Evolutionary conservation across 129 eudicot genomes (phyloP), one percentile per base, ranked within the genome.

Genomic region (Flaveria ramosissima): DNA sequence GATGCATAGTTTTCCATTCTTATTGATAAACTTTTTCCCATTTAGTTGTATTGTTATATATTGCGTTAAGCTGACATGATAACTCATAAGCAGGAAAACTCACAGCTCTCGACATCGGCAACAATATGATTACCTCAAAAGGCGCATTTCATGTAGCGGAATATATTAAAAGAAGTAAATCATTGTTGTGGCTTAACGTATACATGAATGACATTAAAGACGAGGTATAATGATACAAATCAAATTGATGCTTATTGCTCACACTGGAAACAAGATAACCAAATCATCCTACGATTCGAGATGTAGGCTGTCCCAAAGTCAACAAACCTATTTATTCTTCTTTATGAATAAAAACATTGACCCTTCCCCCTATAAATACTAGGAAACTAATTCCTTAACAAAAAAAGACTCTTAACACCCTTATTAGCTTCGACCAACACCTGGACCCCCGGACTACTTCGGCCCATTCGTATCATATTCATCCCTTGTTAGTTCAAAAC

Each of bases 151-250:
- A 90, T 84, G 86, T 93, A 77, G 98, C 97, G 69, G 98, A 93
- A 79, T 91, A 88, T 71, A 66, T 93, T 45, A 90, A 86, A 85
- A 84, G 83, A 78, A 88, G 87, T 84, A 93, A 90, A 86, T 84
- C 83, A 66, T 79, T 93, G 83, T 27, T 83, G 68, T 89, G 88
- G 92, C 83, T 93, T 73, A 91, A 77, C 66, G 66, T 93, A 48
- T 91, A 89, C 85, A 91, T 89, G 97, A 93, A 93, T 78, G 98
- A 91, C 85, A 89, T 93, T 79, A 84, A 85, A 78, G 98, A 93
- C 81, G 98, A 93, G 98, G 98, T 93, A 87, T 14, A 42, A 4
- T 30, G 68, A 62, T 27, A 15, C 41, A 62, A 62, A 62, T 62
- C 11, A 62, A 62, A 62, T 16, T 62, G 17, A 4, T 27, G 20